These are phyloP conservation scores for Amanita brunnescens DNA, from an alignment of 768 basidiomycete genomes.

Conservation along the genomic window DNA sequence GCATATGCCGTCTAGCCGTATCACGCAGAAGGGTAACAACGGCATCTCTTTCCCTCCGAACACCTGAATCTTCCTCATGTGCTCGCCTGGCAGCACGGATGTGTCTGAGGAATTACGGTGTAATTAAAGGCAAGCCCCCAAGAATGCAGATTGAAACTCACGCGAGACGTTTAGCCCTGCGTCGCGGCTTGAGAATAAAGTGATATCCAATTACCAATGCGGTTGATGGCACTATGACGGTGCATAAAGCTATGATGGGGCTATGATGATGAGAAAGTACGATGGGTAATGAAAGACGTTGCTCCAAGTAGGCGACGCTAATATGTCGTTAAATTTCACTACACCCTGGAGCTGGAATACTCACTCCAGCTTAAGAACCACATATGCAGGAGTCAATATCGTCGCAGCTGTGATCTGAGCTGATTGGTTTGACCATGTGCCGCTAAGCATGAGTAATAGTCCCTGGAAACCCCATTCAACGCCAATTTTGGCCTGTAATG, in stretches of 20 bases:
- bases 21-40: slow-evolving; percentile 57
- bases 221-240: slow-evolving; percentile 47
- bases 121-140: background rate
- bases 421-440: slow-evolving; percentile 40
- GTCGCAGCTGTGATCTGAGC: slow-evolving; percentile 36
- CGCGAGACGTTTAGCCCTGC: slow-evolving; percentile 44
- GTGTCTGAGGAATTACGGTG: slow-evolving; percentile 33
- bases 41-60: slow-evolving; percentile 55
- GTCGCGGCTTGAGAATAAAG: slow-evolving; percentile 47
- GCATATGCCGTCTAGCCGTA: slow-evolving; percentile 52
- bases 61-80: slow-evolving; percentile 55
- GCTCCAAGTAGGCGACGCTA: slow-evolving; percentile 50
- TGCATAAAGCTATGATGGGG: slow-evolving; percentile 37
- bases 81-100: slow-evolving; percentile 57
- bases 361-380: slow-evolving; percentile 50
- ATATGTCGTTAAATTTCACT: slow-evolving; percentile 10
- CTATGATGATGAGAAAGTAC: slow-evolving; percentile 43
- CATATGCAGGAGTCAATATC: slow-evolving; percentile 35
- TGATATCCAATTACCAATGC: slow-evolving; percentile 45
- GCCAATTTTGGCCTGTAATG: slow-evolving; percentile 40
- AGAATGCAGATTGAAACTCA: slow-evolving; percentile 22
- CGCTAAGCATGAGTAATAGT: slow-evolving; percentile 31
- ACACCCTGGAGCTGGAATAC: slow-evolving; percentile 18
- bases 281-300: slow-evolving; percentile 50
- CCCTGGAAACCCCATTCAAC: slow-evolving; percentile 42